Conservation (phyloP, 176 grass and related monocot species). For the Carex pumila region DNA sequence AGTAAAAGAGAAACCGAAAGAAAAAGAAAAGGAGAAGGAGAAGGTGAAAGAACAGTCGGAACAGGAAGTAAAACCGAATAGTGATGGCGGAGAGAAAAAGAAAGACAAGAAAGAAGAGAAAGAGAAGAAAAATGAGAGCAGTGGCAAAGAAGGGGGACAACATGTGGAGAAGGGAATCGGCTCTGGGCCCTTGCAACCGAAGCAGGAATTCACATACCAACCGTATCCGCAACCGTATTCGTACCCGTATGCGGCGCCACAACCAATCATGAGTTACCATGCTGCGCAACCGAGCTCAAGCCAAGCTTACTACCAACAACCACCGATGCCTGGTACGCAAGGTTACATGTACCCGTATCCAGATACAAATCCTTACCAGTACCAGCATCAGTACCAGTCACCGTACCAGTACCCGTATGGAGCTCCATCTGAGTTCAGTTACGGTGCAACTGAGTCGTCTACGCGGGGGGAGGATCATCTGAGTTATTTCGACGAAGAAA, state of each 20-base stretch:
- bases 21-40: conserved; percentile 9
- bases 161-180: not conserved
- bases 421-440: conserved; percentile 28
- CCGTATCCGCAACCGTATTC: not conserved
- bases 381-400: not conserved
- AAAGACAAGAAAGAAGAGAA: conserved; percentile 3
- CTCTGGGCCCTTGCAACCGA: not conserved
- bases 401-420: conserved; percentile 20
- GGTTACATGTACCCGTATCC: conserved; percentile 21
- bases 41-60: not conserved
- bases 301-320: conserved; percentile 62
- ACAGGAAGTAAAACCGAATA: conserved; percentile 27
- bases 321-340: conserved; percentile 19
- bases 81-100: conserved; percentile 14
- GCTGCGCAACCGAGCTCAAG: conserved; percentile 52
- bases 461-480: conserved; percentile 27
- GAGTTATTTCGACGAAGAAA: conserved; percentile 57
- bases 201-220: not conserved
- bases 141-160: conserved; percentile 11
- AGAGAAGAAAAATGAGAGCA: conserved; percentile 34
- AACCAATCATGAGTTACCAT: conserved; percentile 72
- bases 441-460: conserved; percentile 41
- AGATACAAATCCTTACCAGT: conserved; percentile 16
- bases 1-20: conserved; percentile 24
- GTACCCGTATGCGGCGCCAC: conserved; percentile 29